Base-by-base conservation (phyloP, 2,329 filamentous ascomycete species). In the Trichoderma hamatum region DNA sequence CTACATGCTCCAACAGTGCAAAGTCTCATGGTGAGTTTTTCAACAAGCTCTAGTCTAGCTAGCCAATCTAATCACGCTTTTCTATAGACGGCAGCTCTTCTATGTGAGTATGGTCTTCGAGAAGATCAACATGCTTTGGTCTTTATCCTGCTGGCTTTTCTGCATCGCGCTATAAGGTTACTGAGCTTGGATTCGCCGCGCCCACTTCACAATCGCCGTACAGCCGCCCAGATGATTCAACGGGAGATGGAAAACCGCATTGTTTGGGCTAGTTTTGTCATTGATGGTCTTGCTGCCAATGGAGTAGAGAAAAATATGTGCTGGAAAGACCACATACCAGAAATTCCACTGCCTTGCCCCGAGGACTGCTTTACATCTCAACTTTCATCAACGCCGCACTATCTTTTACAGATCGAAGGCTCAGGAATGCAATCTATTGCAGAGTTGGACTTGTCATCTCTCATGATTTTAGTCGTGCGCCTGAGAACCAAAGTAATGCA, bases 181-280 rank as follows among this genome's bases (percentile, higher is more conserved):
- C 56, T 74, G 4, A 60, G 71, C 49, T 54, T 75, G 14, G 70
- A 75, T 55, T 59, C 67, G 14, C 71, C 72, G 13, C 59, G 64
- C 28, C 68, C 68, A 11, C 66, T 71, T 7, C 56, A 49, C 3
- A 64, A 54, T 26, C 55, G 65, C 7, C 26, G 43, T 5, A 68
- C 68, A 24, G 59, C 62, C 6, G 51, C 59, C 5, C 70, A 72
- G 16, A 67, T 72, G 24, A 70, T 69, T 28, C 66, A 71, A 26
- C 55, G 72, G 30, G 73, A 74, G 24, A 69, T 68, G 11, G 71
- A 74, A 26, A 71, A 71, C 16, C 69, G 74, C 5, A 69, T 75
- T n/a, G 71, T 74, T 2, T 75, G 74, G 74, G 72, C 73, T 6
- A 74, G 71, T 60, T 75, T 72, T n/a, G 69, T 72, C 36, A 61